Base-by-base conservation (phyloP, 2,329 filamentous ascomycete species). In the Aspergillus versicolor region DNA sequence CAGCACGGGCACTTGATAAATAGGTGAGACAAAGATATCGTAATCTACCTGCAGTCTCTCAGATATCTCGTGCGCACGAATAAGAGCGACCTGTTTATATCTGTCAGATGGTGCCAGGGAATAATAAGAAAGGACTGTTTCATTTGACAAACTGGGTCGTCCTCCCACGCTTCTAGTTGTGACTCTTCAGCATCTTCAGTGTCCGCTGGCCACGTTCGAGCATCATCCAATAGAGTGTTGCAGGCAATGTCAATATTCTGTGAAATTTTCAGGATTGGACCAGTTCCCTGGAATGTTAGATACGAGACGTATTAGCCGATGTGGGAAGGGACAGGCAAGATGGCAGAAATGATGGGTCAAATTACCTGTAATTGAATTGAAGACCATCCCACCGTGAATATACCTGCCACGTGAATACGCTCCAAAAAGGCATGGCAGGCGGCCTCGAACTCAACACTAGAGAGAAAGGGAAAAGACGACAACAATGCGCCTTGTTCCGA, bases 1-100 rank as follows among this genome's bases (percentile, higher is more conserved):
- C 55, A 92, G 79, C 58, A 89, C 89, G 8, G 90, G 90, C 45
- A 88, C 84, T 60, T 82, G 82, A 74, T 92, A 93, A 56, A 87
- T 89, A 54, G 87, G 84, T 65, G 91, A 90, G 59, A 89, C 80
- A 67, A 90, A 82, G 65, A 92, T 85, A 72, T 91, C 87, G 75
- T 92, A 92, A 59, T 83, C 81, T 63, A 90, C 84, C 52, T 72
- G 65, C 80, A 77, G 54, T 77, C 76, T 61, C 71, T 70, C 58
- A 73, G 75, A 57, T 52, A 57, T 50, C 47, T 64, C 51, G 49
- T 63, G 21, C 37, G 56, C 59, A 51, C 71, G 75, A 59, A 78
- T 65, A 58, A 79, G 73, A 54, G 75, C 73, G 67, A 79, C 77
- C 69, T 77, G 61, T 67, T 32, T 59, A 70, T 24, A 54, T 64